These are phyloP conservation scores for Blastocladiella emersonii DNA, from an alignment of 371 early-diverging fungal genomes.

Conservation along the genomic window DNA sequence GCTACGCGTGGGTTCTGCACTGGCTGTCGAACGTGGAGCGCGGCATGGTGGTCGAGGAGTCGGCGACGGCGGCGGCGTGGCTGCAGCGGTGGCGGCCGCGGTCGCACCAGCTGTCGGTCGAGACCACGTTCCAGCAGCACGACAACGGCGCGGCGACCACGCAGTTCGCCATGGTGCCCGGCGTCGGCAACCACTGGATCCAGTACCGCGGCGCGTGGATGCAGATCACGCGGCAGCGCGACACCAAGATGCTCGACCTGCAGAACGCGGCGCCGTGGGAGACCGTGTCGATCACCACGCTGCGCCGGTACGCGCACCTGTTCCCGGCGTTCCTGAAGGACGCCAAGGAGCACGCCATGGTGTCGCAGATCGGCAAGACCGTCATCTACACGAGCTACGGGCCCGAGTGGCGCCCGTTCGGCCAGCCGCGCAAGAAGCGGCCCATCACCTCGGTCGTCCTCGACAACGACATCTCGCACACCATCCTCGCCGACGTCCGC, in stretches of 20 bases:
- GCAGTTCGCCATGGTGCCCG: conserved; percentile 75
- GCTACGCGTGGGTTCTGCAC: conserved; percentile 83
- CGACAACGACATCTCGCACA: conserved; percentile 56
- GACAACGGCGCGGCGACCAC: conserved; percentile 81
- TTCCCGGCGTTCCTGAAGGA: conserved; percentile 64
- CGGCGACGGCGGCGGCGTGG: not conserved
- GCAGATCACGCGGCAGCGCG: conserved; percentile 63
- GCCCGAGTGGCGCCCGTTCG: conserved; percentile 95
- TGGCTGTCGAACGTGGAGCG: conserved; percentile 55
- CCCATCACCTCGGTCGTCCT: conserved; percentile 76
- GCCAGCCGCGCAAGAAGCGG: conserved; percentile 73
- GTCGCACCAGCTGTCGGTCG: conserved; percentile 68
- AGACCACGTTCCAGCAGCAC: conserved; percentile 72
- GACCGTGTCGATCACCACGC: conserved; percentile 81
- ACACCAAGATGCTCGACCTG: conserved; percentile 73
- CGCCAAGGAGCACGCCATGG: conserved; percentile 65
- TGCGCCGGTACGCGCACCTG: conserved; percentile 60
- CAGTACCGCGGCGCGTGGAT: conserved; percentile 72
- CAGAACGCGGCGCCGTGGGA: conserved; percentile 85
- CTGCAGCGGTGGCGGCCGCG: not conserved
- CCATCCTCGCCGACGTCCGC: conserved; percentile 67
- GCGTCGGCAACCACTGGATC: conserved; percentile 82
- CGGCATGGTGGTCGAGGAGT: conserved; percentile 9
- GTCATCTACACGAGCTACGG: conserved; percentile 90
- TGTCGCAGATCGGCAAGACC: conserved; percentile 82